Base-by-base conservation (phyloP, 306 rosid genomes). In the Neltuma alba region DNA sequence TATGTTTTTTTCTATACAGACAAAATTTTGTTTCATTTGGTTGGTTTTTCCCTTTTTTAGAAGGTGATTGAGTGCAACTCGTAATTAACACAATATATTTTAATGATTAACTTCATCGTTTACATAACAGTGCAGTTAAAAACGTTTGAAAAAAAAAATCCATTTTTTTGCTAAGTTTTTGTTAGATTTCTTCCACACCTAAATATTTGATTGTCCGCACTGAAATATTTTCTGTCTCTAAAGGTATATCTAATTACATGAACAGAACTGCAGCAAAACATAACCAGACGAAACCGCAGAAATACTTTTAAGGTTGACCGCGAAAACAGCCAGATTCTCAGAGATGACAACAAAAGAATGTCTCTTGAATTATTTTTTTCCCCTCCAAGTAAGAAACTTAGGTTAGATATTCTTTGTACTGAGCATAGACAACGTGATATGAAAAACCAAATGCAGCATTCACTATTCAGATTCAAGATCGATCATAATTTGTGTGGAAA, bases 391-490 rank as follows among this genome's bases (percentile, higher is more conserved):
- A 6, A 48, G 9, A 20, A 6, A 20, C 57, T 6, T 5, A 48
- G 55, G 6, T 6, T 58, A 45, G 41, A 72, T 27, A 54, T 62
- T 79, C 82, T 77, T 67, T 76, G 80, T 60, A 79, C 70, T 61
- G 72, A 70, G 72, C 78, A 74, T 25, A 70, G 61, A 36, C 63
- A 71, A 44, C 38, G 62, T 41, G 40, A 84, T 80, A 31, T 63
- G 66, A 34, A 79, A 75, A 75, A 30, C 25, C 20, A 28, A 84
- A 75, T 70, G 82, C 70, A 81, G 82, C 55, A 83, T 76, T 83
- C 70, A 61, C 62, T 55, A 55, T 7, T 55, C 30, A 2, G 31
- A 55, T 55, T 55, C 63, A 15, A 23, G 63, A 55, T n/a, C n/a
- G n/a, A 23, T 25, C 63, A 55, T 9, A 23, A 21, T 55, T 23